Base-by-base conservation (phyloP, 306 rosid species). In the Acacia melanoxylon region DNA sequence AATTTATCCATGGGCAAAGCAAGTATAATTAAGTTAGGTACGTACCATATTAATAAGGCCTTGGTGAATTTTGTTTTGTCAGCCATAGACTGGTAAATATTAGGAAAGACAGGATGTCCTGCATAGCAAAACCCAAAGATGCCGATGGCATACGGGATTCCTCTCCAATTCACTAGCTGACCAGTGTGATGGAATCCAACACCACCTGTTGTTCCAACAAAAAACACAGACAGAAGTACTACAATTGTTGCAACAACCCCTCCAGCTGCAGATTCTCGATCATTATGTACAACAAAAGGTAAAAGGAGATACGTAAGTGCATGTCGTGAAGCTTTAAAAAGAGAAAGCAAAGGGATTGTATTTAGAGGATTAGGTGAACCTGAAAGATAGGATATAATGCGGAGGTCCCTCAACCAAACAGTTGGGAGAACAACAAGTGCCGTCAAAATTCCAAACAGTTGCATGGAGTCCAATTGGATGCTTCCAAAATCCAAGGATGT, bases 71-170 rank as follows among this genome's bases (percentile, higher is more conserved):
- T 78, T 75, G 68, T 86, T 83, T 91, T 94, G 84, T 90, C 83
- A n/a, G 92, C 94, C 97, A 94, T 92, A 10, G 94, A 94, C 46
- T 91, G 97, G 80, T 92, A 94, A 71, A 94, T 87, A 80, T 94
- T 94, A 29, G 96, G 97, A 61, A 94, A 91, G 56, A 91, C 94
- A 37, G 93, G 84, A 87, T 92, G 97, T 41, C 97, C 98, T 6
- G 97, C 88, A 80, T 83, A 90, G 89, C 96, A 91, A 86, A 94
- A 94, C 3, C 98, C 97, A 35, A 84, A 89, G 27, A 90, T 88
- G 68, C 97, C 98, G 80, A 92, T 83, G 66, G 95, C 93, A 80
- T 89, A 90, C 12, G 97, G 98, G 78, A 92, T 68, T 72, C 97
- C 96, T 16, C 83, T 87, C 92, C 92, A 91, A 27, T 92, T 88